Conservation (phyloP, 192 early-diverging fungal species). For the Backusella liffmaniae region DNA sequence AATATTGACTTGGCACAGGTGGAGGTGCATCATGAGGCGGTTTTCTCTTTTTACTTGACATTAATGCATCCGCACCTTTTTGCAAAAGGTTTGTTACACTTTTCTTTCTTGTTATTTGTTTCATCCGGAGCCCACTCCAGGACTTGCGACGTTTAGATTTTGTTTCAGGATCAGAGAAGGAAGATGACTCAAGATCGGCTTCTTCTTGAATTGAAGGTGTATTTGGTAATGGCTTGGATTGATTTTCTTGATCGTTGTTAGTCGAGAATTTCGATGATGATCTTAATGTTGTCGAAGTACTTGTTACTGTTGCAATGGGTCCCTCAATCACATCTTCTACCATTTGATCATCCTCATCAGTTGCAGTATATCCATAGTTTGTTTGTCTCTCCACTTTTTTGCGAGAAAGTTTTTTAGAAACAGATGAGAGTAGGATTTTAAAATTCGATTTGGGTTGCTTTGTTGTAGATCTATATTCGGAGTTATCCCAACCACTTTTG, state of each 20-base stretch:
- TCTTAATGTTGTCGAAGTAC: slow-evolving; percentile 16
- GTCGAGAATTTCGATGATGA: slow-evolving; percentile 2
- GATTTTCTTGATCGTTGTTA: not conserved
- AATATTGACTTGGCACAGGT: not conserved
- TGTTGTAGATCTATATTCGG: not conserved
- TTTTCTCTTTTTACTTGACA: not conserved
- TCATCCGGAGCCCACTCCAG: slow-evolving; percentile 19
- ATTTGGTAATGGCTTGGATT: not conserved
- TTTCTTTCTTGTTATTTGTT: slow-evolving; percentile 5
- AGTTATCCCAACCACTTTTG: not conserved
- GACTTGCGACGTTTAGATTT: slow-evolving; percentile 10
- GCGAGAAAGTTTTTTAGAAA: slow-evolving; percentile 47
- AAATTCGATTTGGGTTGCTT: slow-evolving; percentile 23
- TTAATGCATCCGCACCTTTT: slow-evolving; percentile 12
- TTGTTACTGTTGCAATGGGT: slow-evolving; percentile 21
- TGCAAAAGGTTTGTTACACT: slow-evolving; percentile 18
- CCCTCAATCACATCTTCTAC: slow-evolving; percentile 3
- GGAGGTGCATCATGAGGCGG: not conserved
- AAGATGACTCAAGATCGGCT: not conserved
- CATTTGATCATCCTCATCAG: slow-evolving; percentile 5
- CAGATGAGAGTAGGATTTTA: slow-evolving; percentile 45
- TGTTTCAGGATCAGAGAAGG: not conserved
- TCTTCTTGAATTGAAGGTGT: slow-evolving; percentile 7
- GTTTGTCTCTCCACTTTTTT: slow-evolving; percentile 36
- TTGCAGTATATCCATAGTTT: slow-evolving; percentile 10